Evolutionary conservation across 2,329 filamentous ascomycete species (phyloP).

Genomic region (Pseudophaeomoniella oleicola): DNA sequence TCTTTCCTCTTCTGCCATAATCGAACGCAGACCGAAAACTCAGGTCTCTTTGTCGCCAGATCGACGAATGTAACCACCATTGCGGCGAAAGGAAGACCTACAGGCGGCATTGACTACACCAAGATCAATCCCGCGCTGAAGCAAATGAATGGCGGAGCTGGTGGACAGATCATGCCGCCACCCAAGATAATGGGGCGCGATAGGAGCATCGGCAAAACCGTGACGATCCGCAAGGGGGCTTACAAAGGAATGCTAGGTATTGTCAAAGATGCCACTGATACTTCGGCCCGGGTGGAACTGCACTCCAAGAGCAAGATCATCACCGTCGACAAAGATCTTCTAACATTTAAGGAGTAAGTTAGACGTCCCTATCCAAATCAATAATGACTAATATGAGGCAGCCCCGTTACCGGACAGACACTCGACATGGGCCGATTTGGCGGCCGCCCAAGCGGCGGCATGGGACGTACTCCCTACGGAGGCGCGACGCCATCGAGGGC

Average conservation of each 20-base stretch:
- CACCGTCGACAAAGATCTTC: constrained; percentile 62
- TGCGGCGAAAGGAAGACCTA: constrained; percentile 78
- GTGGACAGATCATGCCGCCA: constrained; percentile 47
- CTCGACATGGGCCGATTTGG: constrained; percentile 50
- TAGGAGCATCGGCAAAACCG: constrained; percentile 75
- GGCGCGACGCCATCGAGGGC: constrained; percentile 27
- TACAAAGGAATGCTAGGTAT: constrained; percentile 91
- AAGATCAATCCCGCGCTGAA: constrained; percentile 79
- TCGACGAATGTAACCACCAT: constrained; percentile 77
- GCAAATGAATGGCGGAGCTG: constrained; percentile 48
- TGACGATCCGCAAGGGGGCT: constrained; percentile 71
- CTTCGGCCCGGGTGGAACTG: constrained; percentile 74
- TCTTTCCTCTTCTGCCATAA: constrained; percentile 87
- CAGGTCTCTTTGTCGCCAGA: constrained; percentile 76
- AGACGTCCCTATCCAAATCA: constrained; percentile 1
- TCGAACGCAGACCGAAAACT: constrained; percentile 69
- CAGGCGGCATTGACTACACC: constrained; percentile 57
- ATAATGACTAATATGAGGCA: constrained; percentile 11
- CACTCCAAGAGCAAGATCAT: constrained; percentile 91
- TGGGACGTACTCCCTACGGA: constrained; percentile 33
- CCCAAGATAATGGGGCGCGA: constrained; percentile 64
- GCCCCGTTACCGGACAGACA: constrained; percentile 54
- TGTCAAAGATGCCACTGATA: constrained; percentile 85
- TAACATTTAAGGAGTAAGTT: constrained; percentile 71
- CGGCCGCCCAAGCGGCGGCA: constrained; percentile 30